Evolutionary conservation across 768 basidiomycete species (phyloP).

Genomic region (Hemileccinum rubropunctum): DNA sequence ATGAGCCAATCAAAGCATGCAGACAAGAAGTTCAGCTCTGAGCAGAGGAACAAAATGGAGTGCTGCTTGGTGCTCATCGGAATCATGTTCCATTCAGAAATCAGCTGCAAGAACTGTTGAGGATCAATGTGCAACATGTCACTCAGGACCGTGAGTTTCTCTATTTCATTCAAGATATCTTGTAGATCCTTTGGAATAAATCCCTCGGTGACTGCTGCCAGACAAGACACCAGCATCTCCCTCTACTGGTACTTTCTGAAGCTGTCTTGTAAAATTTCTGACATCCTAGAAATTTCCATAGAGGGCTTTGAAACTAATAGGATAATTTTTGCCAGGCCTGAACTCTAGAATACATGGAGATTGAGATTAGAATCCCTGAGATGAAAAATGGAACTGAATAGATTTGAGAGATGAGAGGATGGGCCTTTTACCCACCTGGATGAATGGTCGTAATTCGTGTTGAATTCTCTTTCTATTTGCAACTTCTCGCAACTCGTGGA

Average conservation of each 20-base stretch:
- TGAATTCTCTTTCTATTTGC: neutral
- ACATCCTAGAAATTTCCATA: neutral
- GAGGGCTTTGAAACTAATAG: neutral
- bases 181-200: neutral
- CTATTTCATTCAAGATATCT: neutral
- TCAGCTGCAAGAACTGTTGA: neutral
- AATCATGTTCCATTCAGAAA: neutral
- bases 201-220: neutral
- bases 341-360: too few relatives aligned
- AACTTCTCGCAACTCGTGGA: neutral
- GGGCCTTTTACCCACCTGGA: too few relatives aligned
- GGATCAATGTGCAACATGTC: neutral
- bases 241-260: conserved; percentile 9
- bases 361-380: too few relatives aligned
- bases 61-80: neutral
- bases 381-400: too few relatives aligned
- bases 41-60: conserved; percentile 8
- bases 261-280: neutral
- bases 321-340: too few relatives aligned
- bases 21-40: neutral
- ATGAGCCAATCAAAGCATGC: conserved; percentile 4
- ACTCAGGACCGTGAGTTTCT: too few relatives aligned
- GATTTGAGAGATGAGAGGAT: too few relatives aligned
- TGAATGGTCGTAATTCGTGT: neutral
- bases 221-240: neutral